Evolutionary conservation across 768 basidiomycete genomes (phyloP), one percentile per base, ranked within the genome.

Genomic region (Tulasnella sp.): DNA sequence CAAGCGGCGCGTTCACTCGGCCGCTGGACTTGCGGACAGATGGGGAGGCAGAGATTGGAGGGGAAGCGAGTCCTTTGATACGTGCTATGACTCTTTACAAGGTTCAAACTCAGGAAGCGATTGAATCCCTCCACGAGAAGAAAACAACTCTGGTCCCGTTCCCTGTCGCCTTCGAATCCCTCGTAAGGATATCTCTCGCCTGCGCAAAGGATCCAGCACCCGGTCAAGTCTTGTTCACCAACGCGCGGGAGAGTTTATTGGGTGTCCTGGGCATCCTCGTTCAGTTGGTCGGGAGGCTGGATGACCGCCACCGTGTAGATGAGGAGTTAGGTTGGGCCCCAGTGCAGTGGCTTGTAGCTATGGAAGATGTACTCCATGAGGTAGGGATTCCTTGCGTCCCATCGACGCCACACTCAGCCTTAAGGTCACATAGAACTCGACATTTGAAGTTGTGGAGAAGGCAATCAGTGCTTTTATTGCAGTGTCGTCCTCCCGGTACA

Each of bases 361-460:
- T 92, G 62, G 80, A 94, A 5, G 76, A 81, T 12, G 83, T 80
- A 39, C 78, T 93, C 47, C 83, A 87, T 68, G 79, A 84, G 69
- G 86, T 89, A 81, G 87, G 68, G 73, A 12, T 41, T 1, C 14
- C 22, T 8, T 22, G 37, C 32, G 9, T 26, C 32, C 16, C 14
- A 26, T 2, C 32, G 5, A n/a, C n/a, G n/a, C 16, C 42, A 9
- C 6, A 40, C 40, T 40, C 26, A 41, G 16, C 9, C 9, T 40
- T 11, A 67, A 22, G 2, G n/a, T 62, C 52, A 36, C 6, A 35
- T 70, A 92, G 90, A 79, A 81, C 19, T 78, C 83, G 8, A 88
- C 86, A n/a, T 95, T 96, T 77, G 82, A 85, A 2, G 80, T 85
- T 9, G 84, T 91, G 5, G 90, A 94, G 74, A 83, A 85, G n/a